A percentile compares a stretch with the other conserved stretches of the same genome.
phyloP scores from a whole-genome alignment of 768 basidiomycete genomes.

The Rhodotorula taiwanensis region DNA sequence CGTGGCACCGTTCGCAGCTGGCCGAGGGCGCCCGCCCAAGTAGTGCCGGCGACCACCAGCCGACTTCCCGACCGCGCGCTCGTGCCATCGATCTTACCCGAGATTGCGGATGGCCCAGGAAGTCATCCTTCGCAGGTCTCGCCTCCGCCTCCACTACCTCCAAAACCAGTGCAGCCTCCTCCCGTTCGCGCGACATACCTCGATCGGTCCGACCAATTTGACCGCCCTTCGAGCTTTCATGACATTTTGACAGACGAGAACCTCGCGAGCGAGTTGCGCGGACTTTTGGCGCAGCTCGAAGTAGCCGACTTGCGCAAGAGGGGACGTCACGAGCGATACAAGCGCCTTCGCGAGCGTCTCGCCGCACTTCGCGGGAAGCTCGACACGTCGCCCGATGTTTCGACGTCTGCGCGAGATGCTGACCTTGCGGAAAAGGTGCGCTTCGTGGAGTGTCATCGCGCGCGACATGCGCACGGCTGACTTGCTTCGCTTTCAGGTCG shows the following conservation, averaged over 20 bases:
- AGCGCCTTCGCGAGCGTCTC: not conserved
- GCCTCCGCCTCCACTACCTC: too few species aligned
- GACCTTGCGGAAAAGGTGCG: slow-evolving; percentile 5
- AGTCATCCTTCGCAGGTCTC: too few species aligned
- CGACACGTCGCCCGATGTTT: not conserved
- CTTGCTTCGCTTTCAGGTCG: not conserved
- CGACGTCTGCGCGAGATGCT: not conserved
- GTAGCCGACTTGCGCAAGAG: not conserved
- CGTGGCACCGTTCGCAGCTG: not conserved
- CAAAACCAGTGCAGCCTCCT: too few species aligned
- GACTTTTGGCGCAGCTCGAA: not conserved
- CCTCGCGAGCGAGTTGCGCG: not conserved
- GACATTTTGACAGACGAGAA: not conserved
- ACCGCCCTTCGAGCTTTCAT: not conserved
- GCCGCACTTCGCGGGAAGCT: not conserved
- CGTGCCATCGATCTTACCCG: too few species aligned
- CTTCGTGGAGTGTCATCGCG: too few species aligned
- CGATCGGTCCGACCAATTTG: too few species aligned
- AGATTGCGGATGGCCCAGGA: too few species aligned
- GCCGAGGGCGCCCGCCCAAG: too few species aligned
- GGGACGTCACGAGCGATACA: not conserved
- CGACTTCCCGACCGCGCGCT: too few species aligned
- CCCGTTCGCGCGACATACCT: too few species aligned
- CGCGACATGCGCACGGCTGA: too few species aligned
- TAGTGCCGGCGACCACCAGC: too few species aligned